Base-by-base conservation (phyloP, 108 stramenopile genomes). In the Pseudonitzschia multistriata region DNA sequence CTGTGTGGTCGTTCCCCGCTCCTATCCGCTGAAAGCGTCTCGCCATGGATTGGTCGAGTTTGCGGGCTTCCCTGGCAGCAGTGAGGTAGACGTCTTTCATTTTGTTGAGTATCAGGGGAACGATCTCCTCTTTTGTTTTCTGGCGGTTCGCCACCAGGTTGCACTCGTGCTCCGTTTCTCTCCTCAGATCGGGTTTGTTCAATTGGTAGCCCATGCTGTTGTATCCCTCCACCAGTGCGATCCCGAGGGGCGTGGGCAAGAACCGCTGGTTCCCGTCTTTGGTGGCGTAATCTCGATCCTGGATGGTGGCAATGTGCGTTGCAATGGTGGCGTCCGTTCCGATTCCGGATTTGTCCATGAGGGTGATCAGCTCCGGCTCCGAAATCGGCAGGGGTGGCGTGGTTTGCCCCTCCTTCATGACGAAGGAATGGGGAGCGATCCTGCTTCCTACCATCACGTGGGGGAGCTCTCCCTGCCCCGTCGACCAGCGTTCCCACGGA, bases 281-380 rank as follows among this genome's bases (percentile, higher is more conserved):
- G 36, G 67, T 79, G 10, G 91, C 91, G 69, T 95, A 95, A 5
- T 89, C 82, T 40, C 94, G 72, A n/a, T 92, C 85, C 42, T 79
- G 79, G 67, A 95, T 95, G 17, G 91, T 93, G 17, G 86, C 57
- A 39, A 95, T 95, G 73, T 95, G 94, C 47, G 83, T 83, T 0
- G 94, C 91, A 59, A 96, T 97, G 15, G 96, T 96, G 14, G 97
- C 97, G 67, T 98, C 97, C n/a, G 97, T 98, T 11, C 97, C 97
- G 67, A 93, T 93, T 10, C 88, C 88, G 62, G 91, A 76, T 27
- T 79, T 74, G 66, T 96, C 95, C 95, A 96, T 96, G 48, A 88
- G 75, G 19, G 88, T 77, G 63, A 92, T 94, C 37, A 93, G 73
- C 57, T 92, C 91, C 11, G 85, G 88, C 71, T 92, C 92, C 15